Base-by-base conservation (phyloP, 805 yeast genomes). In the Myxozyma kluyveri region DNA sequence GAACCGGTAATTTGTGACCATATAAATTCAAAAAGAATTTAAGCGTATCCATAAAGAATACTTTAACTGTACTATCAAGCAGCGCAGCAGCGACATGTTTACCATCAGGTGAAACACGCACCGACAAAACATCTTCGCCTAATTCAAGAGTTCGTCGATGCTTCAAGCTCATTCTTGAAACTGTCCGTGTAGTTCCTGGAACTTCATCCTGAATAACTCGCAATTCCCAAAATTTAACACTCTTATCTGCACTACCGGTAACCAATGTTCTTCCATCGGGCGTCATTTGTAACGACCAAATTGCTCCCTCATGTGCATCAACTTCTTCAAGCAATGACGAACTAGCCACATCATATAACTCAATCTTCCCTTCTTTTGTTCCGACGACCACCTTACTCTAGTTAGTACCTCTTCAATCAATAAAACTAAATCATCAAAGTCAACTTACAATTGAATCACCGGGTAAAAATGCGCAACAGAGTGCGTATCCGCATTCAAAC, bases 1-100 rank as follows among this genome's bases (percentile, higher is more conserved):
- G 74, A 2, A 93, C 99, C 0, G 99, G 99, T 56, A 93, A 77
- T 67, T 91, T 93, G 70, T 93, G 99, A 36, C 99, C 99, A 64
- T 93, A 93, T 54, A 93, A 74, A 64, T 91, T 87, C 59, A 93
- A 74, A 70, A 78, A 93, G 64, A 93, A 85, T 70, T 91, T 93
- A 67, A 90, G 75, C 12, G 95, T 75, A 65, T 91, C 98, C 47
- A 83, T 74, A 67, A 84, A 91, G 63, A 93, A 88, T 18, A 93
- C 93, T 70, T 93, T 95, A 41, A 93, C 96, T n/a, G 96, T 93
- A 67, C 85, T 89, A 67, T 93, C 96, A 60, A 91, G 74, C 49
- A 93, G 72, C 1, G 97, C 86, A 3, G 86, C 85, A 3, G 97
- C 95, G 50, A 93, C 69, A 54, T 75, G 80, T 65, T 78, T 86